Evolutionary conservation across 225 moss, liverwort and hornwort genomes (phyloP).

Genomic region (Pseudoscleropodium purum): DNA sequence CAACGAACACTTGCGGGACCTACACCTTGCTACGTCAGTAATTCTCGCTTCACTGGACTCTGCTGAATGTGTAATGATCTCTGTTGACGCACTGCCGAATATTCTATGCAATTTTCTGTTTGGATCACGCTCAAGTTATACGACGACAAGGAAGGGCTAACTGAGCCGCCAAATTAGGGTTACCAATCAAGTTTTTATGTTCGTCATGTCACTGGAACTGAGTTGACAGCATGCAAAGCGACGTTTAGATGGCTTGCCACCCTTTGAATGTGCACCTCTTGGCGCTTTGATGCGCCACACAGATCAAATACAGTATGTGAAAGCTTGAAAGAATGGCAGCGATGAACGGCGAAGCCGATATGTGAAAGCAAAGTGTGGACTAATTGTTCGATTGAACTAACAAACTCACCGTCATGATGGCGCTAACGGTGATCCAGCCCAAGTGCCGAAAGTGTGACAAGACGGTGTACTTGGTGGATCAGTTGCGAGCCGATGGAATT

Average conservation of each 20-base stretch:
- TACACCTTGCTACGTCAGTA: background rate
- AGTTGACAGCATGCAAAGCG: background rate
- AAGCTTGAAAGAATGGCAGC: background rate
- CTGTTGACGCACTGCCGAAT: background rate
- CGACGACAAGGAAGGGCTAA: background rate
- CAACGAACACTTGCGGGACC: background rate
- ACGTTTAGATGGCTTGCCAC: background rate
- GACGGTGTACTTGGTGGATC: slow-evolving; percentile 88
- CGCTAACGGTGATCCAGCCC: slow-evolving; percentile 46
- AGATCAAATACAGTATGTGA: background rate
- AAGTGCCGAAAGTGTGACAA: slow-evolving; percentile 90
- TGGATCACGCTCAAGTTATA: background rate
- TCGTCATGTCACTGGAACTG: background rate
- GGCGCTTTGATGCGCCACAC: background rate
- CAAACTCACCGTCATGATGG: slow-evolving; percentile 3
- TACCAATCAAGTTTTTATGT: background rate
- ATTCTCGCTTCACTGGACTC: background rate
- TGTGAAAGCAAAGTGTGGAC: background rate
- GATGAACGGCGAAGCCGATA: background rate
- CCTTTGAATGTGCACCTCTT: slow-evolving; percentile 16
- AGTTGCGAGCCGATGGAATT: slow-evolving; percentile 78
- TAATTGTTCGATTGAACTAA: too few relatives aligned
- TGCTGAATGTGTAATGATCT: background rate
- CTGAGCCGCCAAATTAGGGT: background rate
- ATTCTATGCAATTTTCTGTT: background rate